Base-by-base conservation (phyloP, 1,284 basidiomycete species). In the Farysia itapuensis region DNA sequence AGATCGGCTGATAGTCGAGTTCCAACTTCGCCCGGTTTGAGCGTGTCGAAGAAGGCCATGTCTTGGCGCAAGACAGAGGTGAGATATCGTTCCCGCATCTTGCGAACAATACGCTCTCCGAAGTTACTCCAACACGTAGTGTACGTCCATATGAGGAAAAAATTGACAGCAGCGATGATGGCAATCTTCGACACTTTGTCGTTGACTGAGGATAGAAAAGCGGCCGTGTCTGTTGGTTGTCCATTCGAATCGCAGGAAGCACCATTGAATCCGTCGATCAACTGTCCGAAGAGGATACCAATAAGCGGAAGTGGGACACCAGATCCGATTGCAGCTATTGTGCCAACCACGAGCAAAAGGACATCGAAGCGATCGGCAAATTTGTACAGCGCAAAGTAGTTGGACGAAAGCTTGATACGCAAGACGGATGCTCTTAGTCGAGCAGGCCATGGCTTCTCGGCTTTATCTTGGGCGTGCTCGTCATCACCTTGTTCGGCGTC, bases 21-120 rank as follows among this genome's bases (percentile, higher is more conserved):
- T 11, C 53, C 64, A 18, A 69, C 58, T 25, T 64, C 64, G 14
- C 66, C 69, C 4, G 69, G 61, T 28, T 60, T 36, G 25, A 67
- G 54, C 19, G 31, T 50, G 46, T 75, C 69, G 38, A 70, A 72
- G 39, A 64, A 74, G 15, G 67, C 41, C 61, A 71, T 68, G 49
- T 81, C 79, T 43, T 80, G 79, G 6, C 77, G 71, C 2, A 81
- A 67, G 8, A 80, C 75, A 4, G 79, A 70, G 24, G 70, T 67
- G 7, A 80, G 75, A 39, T 80, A 81, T 25, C 68, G 63, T 51
- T 80, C 77, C 33, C 80, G 64, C 54, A 72, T 39, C 31, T 64
- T 63, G 32, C 67, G 64, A 7, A 65, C 67, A 20, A 69, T 37
- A 8, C 69, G 57, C 40, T 72, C 67, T 23, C 69, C 69, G 2